phyloP scores from a whole-genome alignment of 257 asterid genomes.

The Ehretia macrophylla region DNA sequence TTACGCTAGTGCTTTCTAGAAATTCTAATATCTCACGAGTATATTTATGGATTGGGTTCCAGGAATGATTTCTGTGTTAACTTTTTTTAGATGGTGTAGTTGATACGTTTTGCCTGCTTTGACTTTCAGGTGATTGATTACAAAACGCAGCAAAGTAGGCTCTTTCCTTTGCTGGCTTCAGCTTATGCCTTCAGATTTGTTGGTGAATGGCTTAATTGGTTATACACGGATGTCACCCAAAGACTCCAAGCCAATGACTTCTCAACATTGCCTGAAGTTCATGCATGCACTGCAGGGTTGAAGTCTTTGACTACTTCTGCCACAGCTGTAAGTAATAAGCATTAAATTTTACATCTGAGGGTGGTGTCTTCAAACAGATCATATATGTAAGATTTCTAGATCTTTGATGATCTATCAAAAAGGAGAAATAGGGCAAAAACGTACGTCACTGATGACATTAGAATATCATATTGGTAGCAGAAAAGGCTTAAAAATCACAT shows the following conservation, averaged over 20 bases:
- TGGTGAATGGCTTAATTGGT: slow-evolving; percentile 95
- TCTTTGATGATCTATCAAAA: too few species aligned
- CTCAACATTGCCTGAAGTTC: slow-evolving; percentile 93
- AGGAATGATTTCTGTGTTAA: not conserved
- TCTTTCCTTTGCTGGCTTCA: slow-evolving; percentile 94
- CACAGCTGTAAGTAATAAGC: slow-evolving; percentile 77
- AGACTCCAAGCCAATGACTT: slow-evolving; percentile 78
- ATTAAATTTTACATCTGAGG: not conserved
- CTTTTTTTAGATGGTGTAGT: not conserved
- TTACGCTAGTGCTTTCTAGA: too few species aligned
- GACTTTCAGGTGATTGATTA: slow-evolving; percentile 69
- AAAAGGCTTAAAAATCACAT: too few species aligned
- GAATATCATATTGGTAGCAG: too few species aligned
- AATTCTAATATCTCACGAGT: too few species aligned
- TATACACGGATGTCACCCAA: slow-evolving; percentile 81
- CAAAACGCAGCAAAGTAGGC: slow-evolving; percentile 93
- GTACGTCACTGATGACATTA: slow-evolving; percentile 41
- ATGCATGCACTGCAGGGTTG: slow-evolving; percentile 99
- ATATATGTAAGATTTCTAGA: slow-evolving; percentile 19
- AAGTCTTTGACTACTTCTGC: slow-evolving; percentile 89
- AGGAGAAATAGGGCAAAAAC: not conserved
- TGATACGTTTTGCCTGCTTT: slow-evolving; percentile 11
- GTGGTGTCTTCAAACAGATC: slow-evolving; percentile 29
- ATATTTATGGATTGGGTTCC: not conserved
- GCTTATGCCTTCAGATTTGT: slow-evolving; percentile 95